These are phyloP conservation scores for Nicotiana undulata DNA, from an alignment of 257 asterid species.

Conservation along the genomic window DNA sequence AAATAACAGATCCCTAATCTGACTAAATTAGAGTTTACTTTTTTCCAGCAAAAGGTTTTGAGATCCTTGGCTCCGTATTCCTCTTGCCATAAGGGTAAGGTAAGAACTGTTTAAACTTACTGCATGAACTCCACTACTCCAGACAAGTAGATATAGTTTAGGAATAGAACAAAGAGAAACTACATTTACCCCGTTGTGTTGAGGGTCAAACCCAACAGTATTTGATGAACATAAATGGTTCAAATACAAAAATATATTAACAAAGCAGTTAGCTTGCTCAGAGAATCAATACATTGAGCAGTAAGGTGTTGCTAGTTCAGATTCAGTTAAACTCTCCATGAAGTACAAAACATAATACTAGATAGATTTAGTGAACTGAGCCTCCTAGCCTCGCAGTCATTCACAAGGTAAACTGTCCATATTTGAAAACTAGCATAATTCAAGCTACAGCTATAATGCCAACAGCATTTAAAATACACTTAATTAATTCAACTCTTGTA, in stretches of 20 bases:
- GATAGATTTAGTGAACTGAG: not conserved
- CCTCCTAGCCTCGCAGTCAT: not conserved
- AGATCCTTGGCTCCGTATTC: not conserved
- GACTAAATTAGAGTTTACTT: conserved; percentile 1
- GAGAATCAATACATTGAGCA: not conserved
- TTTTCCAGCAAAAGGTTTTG: not conserved
- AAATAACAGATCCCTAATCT: not conserved
- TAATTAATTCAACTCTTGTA: not conserved
- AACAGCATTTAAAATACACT: not conserved
- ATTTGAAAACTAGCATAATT: not conserved
- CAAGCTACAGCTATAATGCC: not conserved
- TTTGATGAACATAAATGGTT: not conserved
- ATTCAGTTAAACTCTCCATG: not conserved
- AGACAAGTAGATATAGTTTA: not conserved
- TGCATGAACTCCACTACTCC: not conserved
- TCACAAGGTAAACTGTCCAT: not conserved
- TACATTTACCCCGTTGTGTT: not conserved
- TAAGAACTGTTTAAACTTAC: not conserved
- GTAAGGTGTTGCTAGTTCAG: not conserved
- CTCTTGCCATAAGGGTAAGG: not conserved
- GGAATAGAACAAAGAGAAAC: not conserved
- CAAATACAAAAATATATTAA: not conserved
- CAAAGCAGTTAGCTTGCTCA: not conserved
- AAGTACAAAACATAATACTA: not conserved
- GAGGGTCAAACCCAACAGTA: not conserved